phyloP scores from a whole-genome alignment of 2,329 filamentous ascomycete species.

The Diaporthe caulivora region DNA sequence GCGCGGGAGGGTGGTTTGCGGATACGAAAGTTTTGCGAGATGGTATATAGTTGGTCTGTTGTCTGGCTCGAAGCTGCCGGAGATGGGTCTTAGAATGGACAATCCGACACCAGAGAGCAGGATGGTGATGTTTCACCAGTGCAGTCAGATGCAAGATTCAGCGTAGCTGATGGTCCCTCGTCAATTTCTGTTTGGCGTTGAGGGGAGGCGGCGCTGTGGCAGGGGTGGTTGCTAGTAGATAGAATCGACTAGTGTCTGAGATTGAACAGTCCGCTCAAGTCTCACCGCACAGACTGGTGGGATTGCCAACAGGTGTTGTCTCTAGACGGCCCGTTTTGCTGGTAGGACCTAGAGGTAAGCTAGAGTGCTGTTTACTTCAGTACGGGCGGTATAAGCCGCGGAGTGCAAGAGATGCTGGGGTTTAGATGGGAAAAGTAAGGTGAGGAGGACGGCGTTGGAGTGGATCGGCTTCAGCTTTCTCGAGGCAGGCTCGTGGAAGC shows the following conservation, averaged over 20 bases:
- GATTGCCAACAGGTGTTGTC: constrained; percentile 1
- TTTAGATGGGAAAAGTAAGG: background rate
- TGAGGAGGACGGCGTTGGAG: background rate
- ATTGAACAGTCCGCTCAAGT: constrained; percentile 30
- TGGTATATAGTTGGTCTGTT: background rate
- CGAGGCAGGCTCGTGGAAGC: constrained; percentile 3
- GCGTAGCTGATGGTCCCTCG: constrained; percentile 18
- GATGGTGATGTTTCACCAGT: background rate
- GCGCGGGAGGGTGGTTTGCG: constrained; percentile 3
- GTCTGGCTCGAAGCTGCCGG: constrained; percentile 3
- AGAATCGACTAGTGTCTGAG: constrained; percentile 32
- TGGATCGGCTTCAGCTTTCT: constrained; percentile 17
- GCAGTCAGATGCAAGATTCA: background rate
- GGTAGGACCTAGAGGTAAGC: constrained; percentile 5
- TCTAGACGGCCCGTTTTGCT: constrained; percentile 11
- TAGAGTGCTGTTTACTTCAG: background rate
- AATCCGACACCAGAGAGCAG: background rate
- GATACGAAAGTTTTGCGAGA: background rate
- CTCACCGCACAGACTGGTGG: constrained; percentile 22
- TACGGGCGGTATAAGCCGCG: background rate
- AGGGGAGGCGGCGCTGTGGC: constrained; percentile 6
- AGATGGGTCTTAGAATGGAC: background rate
- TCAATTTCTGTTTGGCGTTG: constrained; percentile 9
- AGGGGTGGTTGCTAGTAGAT: constrained; percentile 17
- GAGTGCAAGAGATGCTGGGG: background rate